Evolutionary conservation across 192 early-diverging fungal genomes (phyloP), one percentile per base, ranked within the genome.

Genomic region (Entophlyctis helioformis): DNA sequence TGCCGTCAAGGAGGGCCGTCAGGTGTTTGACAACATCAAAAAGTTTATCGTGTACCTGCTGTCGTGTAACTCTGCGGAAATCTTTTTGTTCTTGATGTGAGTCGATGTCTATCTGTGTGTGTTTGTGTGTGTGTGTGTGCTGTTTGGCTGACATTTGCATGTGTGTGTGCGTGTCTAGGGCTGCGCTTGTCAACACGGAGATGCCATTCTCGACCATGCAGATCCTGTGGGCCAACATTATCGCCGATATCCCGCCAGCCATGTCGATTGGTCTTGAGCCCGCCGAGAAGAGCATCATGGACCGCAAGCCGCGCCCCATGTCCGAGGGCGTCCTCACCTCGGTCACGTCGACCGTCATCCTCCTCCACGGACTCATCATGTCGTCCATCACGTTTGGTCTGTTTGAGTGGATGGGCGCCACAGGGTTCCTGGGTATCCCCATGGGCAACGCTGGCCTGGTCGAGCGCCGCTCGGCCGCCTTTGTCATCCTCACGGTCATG

Each of bases 201-300:
- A 54, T 85, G 25, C 92, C 92, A 0, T 91, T 94, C 43, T 85
- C 89, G 1, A 87, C 82, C 0, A 93, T 91, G 35, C 85, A 89
- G 80, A 93, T 96, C 64, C 66, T 96, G 37, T 91, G 85, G 85
- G 91, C 92, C 4, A 98, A 98, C 62, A 94, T 98, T 34, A 90
- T 96, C 59, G 91, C 92, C 41, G 92, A 96, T 69, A 80, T 96
- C 18, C 94, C 94, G 26, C 92, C 94, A 29, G 89, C 94, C 1
- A 80, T 96, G 69, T 86, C 89, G 9, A 69, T 98, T 39, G 91
- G 91, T 33, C 46, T 56, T 66, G 94, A 98, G 46, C 84, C 84
- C 20, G 74, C 74, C 9, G 92, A 98, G 64, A 59, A 54, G 23
- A 81, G 83, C 49, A 74, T 96, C 31, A 93, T 98, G 89, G 46